Evolutionary conservation across 192 early-diverging fungal species (phyloP), one percentile per base, ranked within the genome.

Genomic region (Jimgerdemannia lactiflua): DNA sequence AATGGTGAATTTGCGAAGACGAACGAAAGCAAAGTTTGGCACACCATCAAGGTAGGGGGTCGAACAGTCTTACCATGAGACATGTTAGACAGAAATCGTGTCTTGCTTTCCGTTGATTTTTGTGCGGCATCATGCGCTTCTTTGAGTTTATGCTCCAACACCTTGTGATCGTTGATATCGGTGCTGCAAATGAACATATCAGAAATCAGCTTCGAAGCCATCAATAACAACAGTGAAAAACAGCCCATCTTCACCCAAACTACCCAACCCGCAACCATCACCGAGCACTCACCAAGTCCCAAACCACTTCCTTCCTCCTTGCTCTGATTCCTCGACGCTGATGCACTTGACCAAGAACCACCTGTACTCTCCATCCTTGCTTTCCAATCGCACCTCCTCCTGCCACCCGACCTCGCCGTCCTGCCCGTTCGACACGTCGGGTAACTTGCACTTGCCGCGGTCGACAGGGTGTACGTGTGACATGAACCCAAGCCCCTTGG

Each of bases 291-390:
- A 84, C 83, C 87, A 89, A 42, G 88, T 87, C 43, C 88, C 88
- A 68, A 89, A 87, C 88, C 88, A 89, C 71, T 82, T 76, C 20
- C 75, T 73, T 41, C 81, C 78, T 17, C 84, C 84, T 43, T 83
- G 79, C 59, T 86, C 86, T 0, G 78, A 77, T 42, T 78, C 79
- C 67, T 89, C 86, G 4, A 89, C 84, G 66, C 84, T 85, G 3
- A 87, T 86, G 74, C 84, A 87, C 65, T 89, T 89, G 65, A 89
- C 84, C 59, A 89, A 69, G 63, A 87, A 87, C 88, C 88, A 89
- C 67, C 79, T 64, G 64, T 85, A 87, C 20, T 82, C 74, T 4
- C 80, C 80, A 64, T 89, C 82, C 40, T 75, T 77, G 65, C 82
- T 70, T 49, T 78, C 44, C 18, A 89, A 69, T 29, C 88, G 78